Percentiles rank a stretch among this genome's conserved stretches.
Conservation (phyloP, 2,329 filamentous ascomycete genomes). For the Didymella pinodella region DNA sequence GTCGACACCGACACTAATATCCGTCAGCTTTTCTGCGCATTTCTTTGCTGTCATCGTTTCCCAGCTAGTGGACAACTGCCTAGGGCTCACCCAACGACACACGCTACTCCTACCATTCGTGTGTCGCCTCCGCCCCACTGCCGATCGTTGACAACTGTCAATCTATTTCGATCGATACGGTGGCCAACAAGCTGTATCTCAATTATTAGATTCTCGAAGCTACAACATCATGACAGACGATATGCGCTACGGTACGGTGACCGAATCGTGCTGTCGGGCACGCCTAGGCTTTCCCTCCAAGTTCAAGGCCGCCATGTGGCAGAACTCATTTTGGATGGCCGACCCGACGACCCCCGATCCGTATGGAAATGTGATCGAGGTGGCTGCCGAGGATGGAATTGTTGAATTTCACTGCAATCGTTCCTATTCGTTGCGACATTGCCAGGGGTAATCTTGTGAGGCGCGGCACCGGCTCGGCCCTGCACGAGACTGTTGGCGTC, state of each 20-base stretch:
- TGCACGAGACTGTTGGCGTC: constrained; percentile 29
- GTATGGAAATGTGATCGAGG: constrained; percentile 19
- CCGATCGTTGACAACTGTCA: constrained; percentile 14
- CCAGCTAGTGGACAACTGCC: background rate
- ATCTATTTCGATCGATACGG: constrained; percentile 19
- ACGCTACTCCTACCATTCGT: background rate
- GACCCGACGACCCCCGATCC: constrained; percentile 18
- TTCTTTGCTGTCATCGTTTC: background rate
- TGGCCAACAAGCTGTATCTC: constrained; percentile 1
- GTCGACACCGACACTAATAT: background rate
- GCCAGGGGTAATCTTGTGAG: constrained; percentile 23
- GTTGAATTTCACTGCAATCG: constrained; percentile 12
- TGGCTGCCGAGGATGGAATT: constrained; percentile 30
- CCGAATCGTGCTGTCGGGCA: constrained; percentile 1
- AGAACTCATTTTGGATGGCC: background rate
- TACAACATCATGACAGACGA: background rate
- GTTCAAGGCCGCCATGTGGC: constrained; percentile 4
- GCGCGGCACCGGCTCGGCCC: constrained; percentile 37
- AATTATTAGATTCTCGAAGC: background rate
- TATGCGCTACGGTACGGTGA: constrained; percentile 14
- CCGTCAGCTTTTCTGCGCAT: background rate
- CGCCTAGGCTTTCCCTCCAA: background rate
- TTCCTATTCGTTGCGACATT: constrained; percentile 23
- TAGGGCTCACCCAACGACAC: constrained; percentile 6
- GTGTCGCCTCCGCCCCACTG: constrained; percentile 15